Percentiles rank a stretch among this genome's conserved stretches.
phyloP scores from a whole-genome alignment of 768 basidiomycete species.

The Trametes maxima region DNA sequence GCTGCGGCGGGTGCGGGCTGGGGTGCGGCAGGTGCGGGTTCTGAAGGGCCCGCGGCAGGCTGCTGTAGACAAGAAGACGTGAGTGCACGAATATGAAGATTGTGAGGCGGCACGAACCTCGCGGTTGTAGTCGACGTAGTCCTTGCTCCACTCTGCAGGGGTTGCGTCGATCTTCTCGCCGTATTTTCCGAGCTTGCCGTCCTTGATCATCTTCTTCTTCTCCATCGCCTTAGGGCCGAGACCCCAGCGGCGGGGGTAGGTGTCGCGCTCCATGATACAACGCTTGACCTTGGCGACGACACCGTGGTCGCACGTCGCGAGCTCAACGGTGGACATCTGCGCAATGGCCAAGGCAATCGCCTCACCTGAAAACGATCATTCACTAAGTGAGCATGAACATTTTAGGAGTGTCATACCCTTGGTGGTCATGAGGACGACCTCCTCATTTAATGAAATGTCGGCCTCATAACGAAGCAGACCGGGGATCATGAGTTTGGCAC shows the following conservation, averaged over 20 bases:
- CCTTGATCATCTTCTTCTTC: conserved; percentile 98
- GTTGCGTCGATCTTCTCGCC: conserved; percentile 89
- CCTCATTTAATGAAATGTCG: conserved; percentile 93
- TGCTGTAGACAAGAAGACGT: conserved; percentile 31
- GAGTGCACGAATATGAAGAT: not conserved
- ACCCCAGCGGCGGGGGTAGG: conserved; percentile 98
- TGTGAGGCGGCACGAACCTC: conserved; percentile 42
- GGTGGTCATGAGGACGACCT: conserved; percentile 98
- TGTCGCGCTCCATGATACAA: conserved; percentile 99
- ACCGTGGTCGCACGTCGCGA: conserved; percentile 97
- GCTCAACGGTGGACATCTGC: conserved; percentile 98
- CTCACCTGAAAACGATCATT: conserved; percentile 55
- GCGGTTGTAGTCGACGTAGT: conserved; percentile 92
- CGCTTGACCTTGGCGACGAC: conserved; percentile 99
- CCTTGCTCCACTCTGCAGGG: conserved; percentile 87
- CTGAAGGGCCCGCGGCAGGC: conserved; percentile 42
- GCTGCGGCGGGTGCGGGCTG: conserved; percentile 28
- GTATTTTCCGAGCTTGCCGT: conserved; percentile 95
- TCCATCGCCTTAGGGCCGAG: conserved; percentile 95
- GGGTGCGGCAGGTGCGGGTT: conserved; percentile 18
- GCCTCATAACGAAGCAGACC: conserved; percentile 95
- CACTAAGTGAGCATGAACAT: conserved; percentile 1
- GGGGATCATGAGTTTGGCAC: conserved; percentile 99
- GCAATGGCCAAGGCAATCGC: conserved; percentile 94
- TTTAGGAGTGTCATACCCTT: conserved; percentile 59